Evolutionary conservation across 208 protist genomes (phyloP), one percentile per base, ranked within the genome.

Genomic region (Acanthamoeba royreba): DNA sequence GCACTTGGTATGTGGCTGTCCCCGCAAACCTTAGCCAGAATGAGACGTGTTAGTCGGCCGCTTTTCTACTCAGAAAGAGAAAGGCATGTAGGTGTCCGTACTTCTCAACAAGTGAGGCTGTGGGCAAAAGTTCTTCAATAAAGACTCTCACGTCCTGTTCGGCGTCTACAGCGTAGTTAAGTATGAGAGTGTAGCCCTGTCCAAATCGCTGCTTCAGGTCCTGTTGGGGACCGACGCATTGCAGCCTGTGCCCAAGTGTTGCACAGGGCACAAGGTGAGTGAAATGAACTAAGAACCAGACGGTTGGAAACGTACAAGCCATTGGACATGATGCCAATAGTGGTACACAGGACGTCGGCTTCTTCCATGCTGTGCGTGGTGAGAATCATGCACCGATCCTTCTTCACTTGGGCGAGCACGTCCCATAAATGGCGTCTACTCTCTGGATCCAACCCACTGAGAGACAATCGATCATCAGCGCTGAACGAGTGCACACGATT

Each of bases 321-420:
- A 33, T 94, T 89, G 53, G 79, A 96, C 95, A 98, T 98, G 89
- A 98, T 98, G 33, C 89, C 92, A 17, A 98, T 95, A 11, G 94
- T 42, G 3, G 88, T 95, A 63, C 94, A 94, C 4, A 98, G 69
- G 5, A 61, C 33, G 45, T 98, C 96, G 45, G 97, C 97, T 61
- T 98, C 97, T 4, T 97, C 96, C 96, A 98, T 97, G 22, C 95
- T 93, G 88, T 97, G 97, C 8, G 97, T 97, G 2, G 95, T 97
- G 0, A 97, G 49, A 43, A 97, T 91, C 33, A 97, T 95, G 4
- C 93, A 91, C 15, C 55, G 58, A 19, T 83, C 72, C 25, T 28
- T 47, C 43, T 93, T 46, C 22, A 49, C 91, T 13, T 93, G 43
- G 25, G 72, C 35, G 46, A 96, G 28, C 4, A 94, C 43, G 28